These are phyloP conservation scores for Parachaetomium inaequale DNA, from an alignment of 495 filamentous ascomycete species.

Conservation along the genomic window DNA sequence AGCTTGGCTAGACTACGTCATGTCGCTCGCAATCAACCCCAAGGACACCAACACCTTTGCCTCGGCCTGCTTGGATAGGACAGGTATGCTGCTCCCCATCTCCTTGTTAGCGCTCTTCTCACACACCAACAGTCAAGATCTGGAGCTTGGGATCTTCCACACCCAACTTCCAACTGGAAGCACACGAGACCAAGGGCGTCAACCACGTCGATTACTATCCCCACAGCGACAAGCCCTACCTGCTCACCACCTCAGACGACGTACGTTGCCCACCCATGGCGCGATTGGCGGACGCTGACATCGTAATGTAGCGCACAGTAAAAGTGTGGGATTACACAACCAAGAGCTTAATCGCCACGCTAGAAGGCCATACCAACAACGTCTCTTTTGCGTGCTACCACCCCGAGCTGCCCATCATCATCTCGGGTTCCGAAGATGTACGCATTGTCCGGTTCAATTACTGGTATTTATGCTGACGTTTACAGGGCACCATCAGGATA, in stretches of 20 bases:
- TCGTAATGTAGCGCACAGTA: slow-evolving; percentile 57
- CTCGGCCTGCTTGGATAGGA: slow-evolving; percentile 91
- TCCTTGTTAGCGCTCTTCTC: background rate
- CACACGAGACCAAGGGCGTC: slow-evolving; percentile 96
- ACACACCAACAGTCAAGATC: slow-evolving; percentile 69
- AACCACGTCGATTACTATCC: slow-evolving; percentile 98
- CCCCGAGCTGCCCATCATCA: slow-evolving; percentile 93
- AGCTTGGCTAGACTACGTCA: slow-evolving; percentile 53
- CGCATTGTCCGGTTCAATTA: background rate
- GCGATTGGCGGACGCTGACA: background rate
- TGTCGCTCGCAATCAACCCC: slow-evolving; percentile 99
- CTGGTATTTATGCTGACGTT: background rate
- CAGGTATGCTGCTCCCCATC: slow-evolving; percentile 61
- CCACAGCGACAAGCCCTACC: slow-evolving; percentile 92
- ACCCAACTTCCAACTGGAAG: slow-evolving; percentile 93
- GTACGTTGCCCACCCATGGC: slow-evolving; percentile 12
- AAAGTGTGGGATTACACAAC: slow-evolving; percentile 99
- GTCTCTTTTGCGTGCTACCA: slow-evolving; percentile 99
- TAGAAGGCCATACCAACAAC: slow-evolving; percentile 97
- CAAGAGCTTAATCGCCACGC: slow-evolving; percentile 90
- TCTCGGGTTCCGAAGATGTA: slow-evolving; percentile 93
- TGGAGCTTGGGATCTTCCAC: slow-evolving; percentile 90
- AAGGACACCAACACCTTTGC: slow-evolving; percentile 99
- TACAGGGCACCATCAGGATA: slow-evolving; percentile 82
- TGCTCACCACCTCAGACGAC: slow-evolving; percentile 94